A percentile compares a stretch with the other conserved stretches of the same genome.
phyloP scores from a whole-genome alignment of 2,329 filamentous ascomycete species.

The Monosporascus sp. region DNA sequence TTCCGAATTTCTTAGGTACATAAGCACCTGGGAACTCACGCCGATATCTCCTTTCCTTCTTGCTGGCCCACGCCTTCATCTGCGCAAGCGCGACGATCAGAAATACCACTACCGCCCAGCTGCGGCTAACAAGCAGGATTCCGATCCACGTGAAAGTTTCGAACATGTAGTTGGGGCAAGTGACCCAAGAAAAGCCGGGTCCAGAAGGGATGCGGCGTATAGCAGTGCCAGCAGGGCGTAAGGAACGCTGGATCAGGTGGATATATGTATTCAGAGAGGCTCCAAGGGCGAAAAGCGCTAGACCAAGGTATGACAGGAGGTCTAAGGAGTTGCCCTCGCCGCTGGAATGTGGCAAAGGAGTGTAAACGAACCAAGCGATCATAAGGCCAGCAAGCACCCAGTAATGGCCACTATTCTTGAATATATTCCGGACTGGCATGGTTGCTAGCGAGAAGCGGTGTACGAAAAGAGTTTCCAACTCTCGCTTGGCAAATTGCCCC shows the following conservation, averaged over 20 bases:
- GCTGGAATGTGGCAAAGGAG: not conserved
- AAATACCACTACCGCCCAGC: constrained; percentile 58
- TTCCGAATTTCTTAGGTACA: not conserved
- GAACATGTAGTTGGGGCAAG: constrained; percentile 71
- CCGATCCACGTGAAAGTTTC: constrained; percentile 63
- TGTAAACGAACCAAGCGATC: constrained; percentile 63
- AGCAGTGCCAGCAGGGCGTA: constrained; percentile 57
- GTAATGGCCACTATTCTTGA: constrained; percentile 69
- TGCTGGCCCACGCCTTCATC: constrained; percentile 64
- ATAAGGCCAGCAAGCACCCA: constrained; percentile 62
- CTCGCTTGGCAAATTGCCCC: constrained; percentile 64
- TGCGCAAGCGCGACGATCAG: constrained; percentile 49
- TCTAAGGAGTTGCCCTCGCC: not conserved
- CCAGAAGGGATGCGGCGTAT: constrained; percentile 64
- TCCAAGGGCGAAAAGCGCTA: constrained; percentile 46
- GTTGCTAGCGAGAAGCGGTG: constrained; percentile 69
- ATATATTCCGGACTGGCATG: constrained; percentile 64
- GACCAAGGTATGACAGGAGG: not conserved
- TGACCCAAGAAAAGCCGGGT: constrained; percentile 61
- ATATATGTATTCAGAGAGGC: constrained; percentile 60
- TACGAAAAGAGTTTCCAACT: constrained; percentile 66
- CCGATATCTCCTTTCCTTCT: constrained; percentile 65
- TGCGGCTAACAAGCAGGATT: constrained; percentile 57
- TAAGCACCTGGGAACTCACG: not conserved
- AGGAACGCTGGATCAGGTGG: constrained; percentile 54